Evolutionary conservation across 306 rosid genomes (phyloP), one percentile per base, ranked within the genome.

Genomic region (Luffa acutangula): DNA sequence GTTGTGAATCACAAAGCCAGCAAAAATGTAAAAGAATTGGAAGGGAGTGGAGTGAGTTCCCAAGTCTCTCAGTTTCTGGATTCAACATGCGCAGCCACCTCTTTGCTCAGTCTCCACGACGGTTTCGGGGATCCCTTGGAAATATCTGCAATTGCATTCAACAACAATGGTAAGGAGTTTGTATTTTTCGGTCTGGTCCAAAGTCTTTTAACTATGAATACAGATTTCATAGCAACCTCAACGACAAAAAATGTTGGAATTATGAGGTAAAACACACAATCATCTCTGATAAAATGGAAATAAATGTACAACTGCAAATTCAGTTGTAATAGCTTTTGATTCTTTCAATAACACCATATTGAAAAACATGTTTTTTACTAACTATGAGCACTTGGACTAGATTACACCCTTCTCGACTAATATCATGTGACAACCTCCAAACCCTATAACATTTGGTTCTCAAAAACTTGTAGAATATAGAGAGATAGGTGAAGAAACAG

Each of bases 31-130:
- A 7, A 81, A 86, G 80, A 75, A 43, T 78, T 67, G 63, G 75
- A 78, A 79, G 59, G 72, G 81, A 52, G 20, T 33, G 42, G 43
- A 59, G 46, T 13, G 33, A 66, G 78, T 79, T 9, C 79, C 64
- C 43, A 17, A 59, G 84, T 81, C 83, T 73, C 79, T 51, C 31
- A 15, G 17, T 52, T 52, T 53, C 48, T 75, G 63, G 48, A 21
- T 42, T 95, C 90, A 95, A 89, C 99, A 95, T 63, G 97, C 92
- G 59, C 99, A 95, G 67, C 99, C 97, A 66, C 97, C 82, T 43
- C 93, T 82, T 72, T 88, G 97, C 86, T 91, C 97, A 7, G 84
- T 81, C 85, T 93, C 99, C 41, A 90, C 75, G 71, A 82, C 94
- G 3, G 89, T 87, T 77, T 95, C 99, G 4, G 97, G 96, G 78